Evolutionary conservation across 2,329 filamentous ascomycete species (phyloP), one percentile per base, ranked within the genome.

Genomic region (Alternaria atra): DNA sequence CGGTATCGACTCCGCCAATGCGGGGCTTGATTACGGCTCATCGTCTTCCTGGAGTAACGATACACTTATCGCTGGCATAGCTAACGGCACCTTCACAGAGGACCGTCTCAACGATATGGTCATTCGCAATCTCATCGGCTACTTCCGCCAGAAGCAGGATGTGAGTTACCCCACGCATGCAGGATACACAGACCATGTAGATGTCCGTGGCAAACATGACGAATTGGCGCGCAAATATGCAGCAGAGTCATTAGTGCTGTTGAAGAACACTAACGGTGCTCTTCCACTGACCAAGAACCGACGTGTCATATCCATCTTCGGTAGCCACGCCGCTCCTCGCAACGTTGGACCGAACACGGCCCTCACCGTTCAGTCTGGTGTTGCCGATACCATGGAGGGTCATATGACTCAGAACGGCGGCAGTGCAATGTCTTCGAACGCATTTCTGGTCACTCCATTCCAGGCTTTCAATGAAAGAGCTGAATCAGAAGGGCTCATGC

Each of bases 201-300:
- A 20, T 20, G 20, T 20, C 20, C 62, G 62, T 17, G 55, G 46
- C 20, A 59, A 62, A 35, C 63, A 65, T 17, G 52, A 47, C 37
- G 48, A 53, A 12, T 37, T 64, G 42, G 59, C 59, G 23, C 62
- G 62, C 29, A 54, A 61, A 9, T 61, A 59, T 25, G 78, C 76
- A 6, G 34, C 34, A 8, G 34, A 35, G 6, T 35, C 34, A 15
- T 35, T 35, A 34, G 75, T 77, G 1, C 51, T 79, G 34, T 62
- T 84, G 20, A 84, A 84, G 68, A 86, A 87, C 55, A 72, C 84
- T 20, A 83, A 86, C 47, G 80, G 87, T 4, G 80, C 82, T 1
- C 63, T 87, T 3, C 85, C 85, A 0, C 70, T 86, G 29, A 60
- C 5, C 67, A 84, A 52, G 81, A 80, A 48, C 30, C 52, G 55